A percentile compares a stretch with the other conserved stretches of the same genome.
phyloP scores from a whole-genome alignment of 768 basidiomycete genomes.

The Psilocybe sp. region DNA sequence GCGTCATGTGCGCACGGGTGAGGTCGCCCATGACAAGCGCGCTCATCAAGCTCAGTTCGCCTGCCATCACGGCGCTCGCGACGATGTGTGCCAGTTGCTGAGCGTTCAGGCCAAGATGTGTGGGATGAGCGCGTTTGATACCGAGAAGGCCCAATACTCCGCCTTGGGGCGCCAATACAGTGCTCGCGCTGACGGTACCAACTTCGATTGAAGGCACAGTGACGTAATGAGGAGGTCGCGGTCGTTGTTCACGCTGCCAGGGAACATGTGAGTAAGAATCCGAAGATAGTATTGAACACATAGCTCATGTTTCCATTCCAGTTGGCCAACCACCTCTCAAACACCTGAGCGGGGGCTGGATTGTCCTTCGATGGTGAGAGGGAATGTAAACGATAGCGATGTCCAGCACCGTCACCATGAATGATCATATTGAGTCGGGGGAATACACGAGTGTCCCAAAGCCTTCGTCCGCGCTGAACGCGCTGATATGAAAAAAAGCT shows the following conservation, averaged over 20 bases:
- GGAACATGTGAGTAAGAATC: not conserved
- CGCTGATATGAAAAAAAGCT: too few relatives aligned
- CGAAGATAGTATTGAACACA: not conserved
- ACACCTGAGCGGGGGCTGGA: too few relatives aligned
- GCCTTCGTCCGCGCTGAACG: too few relatives aligned
- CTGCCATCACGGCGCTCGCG: constrained; percentile 93
- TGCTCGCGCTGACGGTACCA: constrained; percentile 96
- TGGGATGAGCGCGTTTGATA: constrained; percentile 83
- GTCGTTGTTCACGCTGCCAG: constrained; percentile 76
- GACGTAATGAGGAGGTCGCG: constrained; percentile 90
- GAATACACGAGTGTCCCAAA: too few relatives aligned
- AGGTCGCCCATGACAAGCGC: constrained; percentile 95
- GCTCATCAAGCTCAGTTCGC: constrained; percentile 87
- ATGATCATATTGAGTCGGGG: too few relatives aligned
- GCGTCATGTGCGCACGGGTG: constrained; percentile 88
- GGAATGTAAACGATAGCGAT: too few relatives aligned
- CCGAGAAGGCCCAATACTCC: constrained; percentile 94
- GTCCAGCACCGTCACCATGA: too few relatives aligned
- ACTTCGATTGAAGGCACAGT: constrained; percentile 99
- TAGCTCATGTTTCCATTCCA: constrained; percentile 92
- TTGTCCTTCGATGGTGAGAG: too few relatives aligned
- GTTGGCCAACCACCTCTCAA: too few relatives aligned
- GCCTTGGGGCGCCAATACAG: constrained; percentile 85
- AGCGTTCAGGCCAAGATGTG: constrained; percentile 85
- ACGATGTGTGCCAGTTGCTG: constrained; percentile 88